Percentiles rank a stretch among this genome's conserved stretches.
Evolutionary conservation across 1,284 basidiomycete genomes (phyloP).

Genomic region (Fistulina hepatica): DNA sequence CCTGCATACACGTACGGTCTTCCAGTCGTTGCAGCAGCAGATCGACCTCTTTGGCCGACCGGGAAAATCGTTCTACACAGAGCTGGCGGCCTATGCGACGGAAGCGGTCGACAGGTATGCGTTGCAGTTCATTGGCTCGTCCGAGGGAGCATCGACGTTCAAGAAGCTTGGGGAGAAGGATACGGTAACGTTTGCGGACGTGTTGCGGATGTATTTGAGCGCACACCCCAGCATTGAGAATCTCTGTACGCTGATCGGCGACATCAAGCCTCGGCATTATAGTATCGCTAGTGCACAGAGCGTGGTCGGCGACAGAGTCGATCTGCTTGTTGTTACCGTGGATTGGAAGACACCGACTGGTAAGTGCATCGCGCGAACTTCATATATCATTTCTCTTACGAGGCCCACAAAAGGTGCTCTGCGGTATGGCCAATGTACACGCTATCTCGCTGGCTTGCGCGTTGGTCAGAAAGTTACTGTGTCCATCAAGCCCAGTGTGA

Average conservation of each 20-base stretch:
- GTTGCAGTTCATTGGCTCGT: conserved; percentile 85
- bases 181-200: conserved; percentile 89
- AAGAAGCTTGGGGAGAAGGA: conserved; percentile 94
- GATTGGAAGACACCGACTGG: conserved; percentile 87
- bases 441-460: conserved; percentile 80
- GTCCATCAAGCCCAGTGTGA: conserved; percentile 96
- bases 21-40: conserved; percentile 94
- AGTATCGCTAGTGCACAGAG: conserved; percentile 94
- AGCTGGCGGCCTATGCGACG: conserved; percentile 72
- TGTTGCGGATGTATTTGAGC: conserved; percentile 71
- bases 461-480: conserved; percentile 92
- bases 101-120: conserved; percentile 68
- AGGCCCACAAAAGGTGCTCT: conserved; percentile 44
- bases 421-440: conserved; percentile 92
- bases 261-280: conserved; percentile 97
- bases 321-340: conserved; percentile 91
- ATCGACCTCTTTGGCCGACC: conserved; percentile 95
- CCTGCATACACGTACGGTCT: conserved; percentile 84
- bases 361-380: conserved; percentile 27
- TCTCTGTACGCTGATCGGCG: conserved; percentile 81
- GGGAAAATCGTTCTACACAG: conserved; percentile 91
- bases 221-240: conserved; percentile 74
- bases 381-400: conserved; percentile 2
- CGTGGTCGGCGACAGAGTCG: conserved; percentile 89
- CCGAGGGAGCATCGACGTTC: conserved; percentile 87